Evolutionary conservation across 306 rosid species (phyloP).

Genomic region (Fragaria nilgerrensis): DNA sequence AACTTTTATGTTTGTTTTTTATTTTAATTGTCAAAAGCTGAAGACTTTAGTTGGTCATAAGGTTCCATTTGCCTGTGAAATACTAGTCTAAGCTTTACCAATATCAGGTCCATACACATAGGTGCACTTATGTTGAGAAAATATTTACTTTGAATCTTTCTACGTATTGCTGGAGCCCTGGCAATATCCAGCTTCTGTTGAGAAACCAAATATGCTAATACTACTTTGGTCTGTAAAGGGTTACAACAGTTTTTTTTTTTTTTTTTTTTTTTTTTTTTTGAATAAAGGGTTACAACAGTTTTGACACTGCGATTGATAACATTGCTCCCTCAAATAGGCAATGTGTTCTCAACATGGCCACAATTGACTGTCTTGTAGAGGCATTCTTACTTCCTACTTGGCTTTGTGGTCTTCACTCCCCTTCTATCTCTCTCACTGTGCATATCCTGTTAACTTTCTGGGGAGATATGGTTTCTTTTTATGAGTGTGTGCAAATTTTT

Average conservation of each 20-base stretch:
- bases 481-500: background rate
- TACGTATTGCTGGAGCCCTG: background rate
- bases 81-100: background rate
- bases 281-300: background rate
- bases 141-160: background rate
- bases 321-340: background rate
- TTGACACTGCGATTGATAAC: conserved; percentile 4
- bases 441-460: background rate
- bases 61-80: background rate
- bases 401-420: background rate
- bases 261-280: background rate
- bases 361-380: background rate
- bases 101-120: background rate
- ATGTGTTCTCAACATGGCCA: background rate
- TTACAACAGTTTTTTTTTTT: background rate
- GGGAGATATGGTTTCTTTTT: background rate
- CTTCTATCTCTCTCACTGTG: background rate
- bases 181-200: background rate
- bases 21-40: background rate
- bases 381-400: background rate
- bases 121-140: background rate
- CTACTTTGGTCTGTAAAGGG: background rate
- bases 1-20: background rate
- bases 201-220: background rate
- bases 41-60: background rate